Base-by-base conservation (phyloP, 495 filamentous ascomycete species). In the Jackrogersella multiformis region DNA sequence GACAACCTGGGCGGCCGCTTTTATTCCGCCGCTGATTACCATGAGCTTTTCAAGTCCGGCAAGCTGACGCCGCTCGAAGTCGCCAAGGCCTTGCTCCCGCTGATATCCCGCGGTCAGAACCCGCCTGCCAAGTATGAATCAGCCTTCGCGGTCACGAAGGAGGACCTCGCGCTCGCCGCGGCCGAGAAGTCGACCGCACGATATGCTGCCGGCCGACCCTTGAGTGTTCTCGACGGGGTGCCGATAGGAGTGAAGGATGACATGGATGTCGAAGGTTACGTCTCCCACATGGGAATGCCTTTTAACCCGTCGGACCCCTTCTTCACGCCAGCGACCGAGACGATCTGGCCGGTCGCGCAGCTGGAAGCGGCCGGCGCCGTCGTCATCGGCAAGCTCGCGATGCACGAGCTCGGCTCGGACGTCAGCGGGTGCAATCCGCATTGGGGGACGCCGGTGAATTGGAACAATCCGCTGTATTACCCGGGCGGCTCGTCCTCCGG, bases 161-260 rank as follows among this genome's bases (percentile, higher is more conserved):
- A 79, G 12, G 87, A 91, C 2, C 74, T 82, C 26, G 86, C 92
- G 0, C 79, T 86, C 5, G 81, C 81, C 6, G 90, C 90, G 4
- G 93, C 93, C 1, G 80, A 82, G 65, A 89, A 84, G 7, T 93
- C 91, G 0, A 90, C 91, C 1, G 74, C 82, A 63, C 80, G 93
- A 20, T 96, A 90, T 69, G 83, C 85, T 56, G 80, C 83, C 10
- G 90, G 90, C 0, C 81, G 79, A 46, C 79, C 88, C 12, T 75
- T 91, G 0, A 82, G 90, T 1, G 75, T 90, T 0, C 79, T 97
- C 5, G 94, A 97, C 64, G 94, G 94, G 5, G 84, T 97, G 12
- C 93, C 93, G 0, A 86, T 97, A 42, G 92, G 90, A 1, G 87
- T 97, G 46, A 97, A 93, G 77, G 94, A 97, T 75, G 93, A 97